Percentiles rank a stretch among this genome's conserved stretches.
phyloP scores from a whole-genome alignment of 2,329 filamentous ascomycete genomes.

The Ceratocystis diversiconidia region DNA sequence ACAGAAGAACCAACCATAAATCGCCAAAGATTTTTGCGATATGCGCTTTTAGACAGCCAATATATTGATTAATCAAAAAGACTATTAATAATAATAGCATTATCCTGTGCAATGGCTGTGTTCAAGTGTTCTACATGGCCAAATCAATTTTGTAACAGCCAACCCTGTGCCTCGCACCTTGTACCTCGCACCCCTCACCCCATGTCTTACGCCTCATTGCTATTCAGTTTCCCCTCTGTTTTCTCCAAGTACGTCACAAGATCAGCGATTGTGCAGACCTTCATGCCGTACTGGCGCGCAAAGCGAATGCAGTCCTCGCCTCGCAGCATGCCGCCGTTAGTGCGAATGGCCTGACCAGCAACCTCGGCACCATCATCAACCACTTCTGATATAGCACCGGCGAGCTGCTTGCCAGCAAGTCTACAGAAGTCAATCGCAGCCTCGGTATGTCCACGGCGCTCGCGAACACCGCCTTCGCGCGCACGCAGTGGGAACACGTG shows the following conservation, averaged over 20 bases:
- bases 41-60: background rate
- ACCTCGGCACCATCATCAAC: conserved; percentile 72
- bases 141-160: background rate
- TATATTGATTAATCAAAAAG: background rate
- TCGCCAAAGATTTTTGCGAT: background rate
- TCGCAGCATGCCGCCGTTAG: conserved; percentile 74
- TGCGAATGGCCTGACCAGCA: conserved; percentile 49
- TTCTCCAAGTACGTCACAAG: conserved; percentile 67
- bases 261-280: conserved; percentile 90
- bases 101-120: background rate
- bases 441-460: conserved; percentile 78
- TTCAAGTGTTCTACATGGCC: background rate
- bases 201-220: conserved; percentile 28
- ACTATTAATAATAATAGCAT: background rate
- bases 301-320: conserved; percentile 79
- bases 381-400: conserved; percentile 78
- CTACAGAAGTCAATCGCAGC: conserved; percentile 82
- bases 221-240: conserved; percentile 47
- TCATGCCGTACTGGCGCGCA: conserved; percentile 75
- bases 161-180: background rate
- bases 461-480: conserved; percentile 63
- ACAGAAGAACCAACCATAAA: background rate
- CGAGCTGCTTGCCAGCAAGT: conserved; percentile 62
- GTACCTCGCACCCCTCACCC: background rate
- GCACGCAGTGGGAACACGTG: conserved; percentile 81